A percentile compares a stretch with the other conserved stretches of the same genome.
Conservation (phyloP, 352 stramenopile species). For the Phytophthora fragariaefolia region DNA sequence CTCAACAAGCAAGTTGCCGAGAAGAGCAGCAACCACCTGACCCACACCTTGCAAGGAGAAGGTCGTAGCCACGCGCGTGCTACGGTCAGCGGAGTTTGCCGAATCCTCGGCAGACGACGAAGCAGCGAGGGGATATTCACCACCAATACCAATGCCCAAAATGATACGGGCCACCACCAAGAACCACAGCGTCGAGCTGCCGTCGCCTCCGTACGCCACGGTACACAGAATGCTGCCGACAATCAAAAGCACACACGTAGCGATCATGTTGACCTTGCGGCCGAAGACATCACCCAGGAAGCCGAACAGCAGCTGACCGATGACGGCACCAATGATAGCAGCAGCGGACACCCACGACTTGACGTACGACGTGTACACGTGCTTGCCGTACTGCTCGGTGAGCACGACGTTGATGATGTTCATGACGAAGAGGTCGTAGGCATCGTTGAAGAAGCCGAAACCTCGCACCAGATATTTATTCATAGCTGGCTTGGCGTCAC, state of each 20-base stretch:
- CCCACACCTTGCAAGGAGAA: conserved; percentile 55
- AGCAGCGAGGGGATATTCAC: conserved; percentile 50
- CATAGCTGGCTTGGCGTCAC: too few species aligned
- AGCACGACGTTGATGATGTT: conserved; percentile 74
- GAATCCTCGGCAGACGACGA: conserved; percentile 46
- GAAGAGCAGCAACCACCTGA: conserved; percentile 37
- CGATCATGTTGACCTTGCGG: conserved; percentile 67
- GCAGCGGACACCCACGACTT: conserved; percentile 62
- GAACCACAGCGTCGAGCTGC: conserved; percentile 46
- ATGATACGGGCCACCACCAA: conserved; percentile 46
- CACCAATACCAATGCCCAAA: conserved; percentile 52
- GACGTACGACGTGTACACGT: conserved; percentile 63
- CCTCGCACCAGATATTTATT: conserved; percentile 63
- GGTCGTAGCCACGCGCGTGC: conserved; percentile 42
- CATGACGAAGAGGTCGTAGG: conserved; percentile 76
- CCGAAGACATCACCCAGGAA: conserved; percentile 62
- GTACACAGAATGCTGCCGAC: conserved; percentile 57
- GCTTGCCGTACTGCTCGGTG: conserved; percentile 61
- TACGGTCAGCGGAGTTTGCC: conserved; percentile 30
- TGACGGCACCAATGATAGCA: conserved; percentile 56
- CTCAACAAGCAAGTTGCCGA: conserved; percentile 46
- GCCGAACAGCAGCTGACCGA: conserved; percentile 64
- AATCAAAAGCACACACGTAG: conserved; percentile 58
- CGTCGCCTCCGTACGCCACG: conserved; percentile 36
- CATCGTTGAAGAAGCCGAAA: conserved; percentile 68